Base-by-base conservation (phyloP, 2,329 filamentous ascomycete genomes). In the Xylaria arbuscula region DNA sequence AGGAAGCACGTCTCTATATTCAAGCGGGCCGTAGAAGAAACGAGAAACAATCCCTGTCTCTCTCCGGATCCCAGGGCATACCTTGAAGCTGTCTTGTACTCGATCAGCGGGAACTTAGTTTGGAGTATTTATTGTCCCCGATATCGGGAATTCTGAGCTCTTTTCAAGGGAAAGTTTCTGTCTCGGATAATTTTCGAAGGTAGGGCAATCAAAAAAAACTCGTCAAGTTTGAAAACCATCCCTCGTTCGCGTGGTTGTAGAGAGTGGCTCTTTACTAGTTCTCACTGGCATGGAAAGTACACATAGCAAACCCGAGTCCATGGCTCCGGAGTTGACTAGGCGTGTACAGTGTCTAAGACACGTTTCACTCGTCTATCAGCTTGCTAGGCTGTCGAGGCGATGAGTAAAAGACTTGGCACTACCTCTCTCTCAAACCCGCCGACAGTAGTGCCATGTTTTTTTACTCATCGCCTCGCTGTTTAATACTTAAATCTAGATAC, bases 101-200 rank as follows among this genome's bases (percentile, higher is more conserved):
- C 73, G 47, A 68, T 76, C n/a, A 74, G 66, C 38, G 79, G 79
- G 13, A 81, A 81, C 62, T 24, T 78, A 8, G 77, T 78, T 40
- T 81, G 79, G 79, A 80, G 79, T 64, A 72, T 76, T 7, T 68
- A 76, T 19, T 80, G 79, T 65, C 79, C 79, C 7, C 64, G 79
- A 45, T 81, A 81, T 69, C 51, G 42, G 4, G 62, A 62, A 17
- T 58, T 67, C 36, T 70, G 34, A 59, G 22, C 36, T 24, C 9
- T 42, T 17, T 1, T 36, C 1, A 19, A 45, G 38, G n/a, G n/a
- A 45, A 24, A 3, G 28, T 24, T 17, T 3, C 15, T 34, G 22
- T 34, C 32, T 24, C 34, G 22, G 28, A 40, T 51, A 5, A 17
- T 22, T 17, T n/a, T 19, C 42, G 22, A 28, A 15, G 13, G 19